A percentile compares a stretch with the other conserved stretches of the same genome.
Conservation (phyloP, 1,284 basidiomycete species). For the Apiotrichum mycotoxinovorans region DNA sequence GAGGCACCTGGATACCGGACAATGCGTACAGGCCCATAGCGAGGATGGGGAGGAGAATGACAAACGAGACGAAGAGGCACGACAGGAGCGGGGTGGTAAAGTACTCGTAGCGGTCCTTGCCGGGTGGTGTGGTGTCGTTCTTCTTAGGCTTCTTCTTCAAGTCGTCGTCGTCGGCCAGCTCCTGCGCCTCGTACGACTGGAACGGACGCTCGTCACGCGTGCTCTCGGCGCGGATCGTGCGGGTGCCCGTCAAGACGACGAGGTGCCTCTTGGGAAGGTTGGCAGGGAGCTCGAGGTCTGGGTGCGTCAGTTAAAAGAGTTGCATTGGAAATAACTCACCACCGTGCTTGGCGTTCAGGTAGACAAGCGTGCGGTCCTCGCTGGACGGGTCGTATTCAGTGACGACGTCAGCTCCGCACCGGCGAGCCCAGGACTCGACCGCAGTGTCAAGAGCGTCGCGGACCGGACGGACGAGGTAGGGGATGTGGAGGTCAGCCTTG, state of each 20-base stretch:
- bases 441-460: conserved; percentile 25
- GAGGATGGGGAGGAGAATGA: conserved; percentile 67
- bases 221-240: conserved; percentile 25
- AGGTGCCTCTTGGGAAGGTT: conserved; percentile 26
- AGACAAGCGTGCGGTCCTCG: conserved; percentile 9
- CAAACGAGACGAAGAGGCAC: conserved; percentile 63
- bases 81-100: conserved; percentile 74
- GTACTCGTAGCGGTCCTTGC: conserved; percentile 63
- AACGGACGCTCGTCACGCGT: not conserved
- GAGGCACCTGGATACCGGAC: conserved; percentile 66
- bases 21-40: conserved; percentile 65
- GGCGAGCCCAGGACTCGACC: conserved; percentile 32
- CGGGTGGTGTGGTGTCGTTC: conserved; percentile 11
- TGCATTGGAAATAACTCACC: conserved; percentile 1
- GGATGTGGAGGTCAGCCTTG: conserved; percentile 29
- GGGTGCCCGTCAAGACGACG: conserved; percentile 41
- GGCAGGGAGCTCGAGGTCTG: conserved; percentile 15
- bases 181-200: conserved; percentile 5
- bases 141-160: conserved; percentile 62
- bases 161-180: conserved; percentile 66
- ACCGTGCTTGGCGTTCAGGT: conserved; percentile 13
- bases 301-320: not conserved
- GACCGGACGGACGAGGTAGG: conserved; percentile 21
- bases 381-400: conserved; percentile 5
- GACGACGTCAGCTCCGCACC: conserved; percentile 36